phyloP scores from a whole-genome alignment of 192 early-diverging fungal genomes.

The Neocallimastix lanati region DNA sequence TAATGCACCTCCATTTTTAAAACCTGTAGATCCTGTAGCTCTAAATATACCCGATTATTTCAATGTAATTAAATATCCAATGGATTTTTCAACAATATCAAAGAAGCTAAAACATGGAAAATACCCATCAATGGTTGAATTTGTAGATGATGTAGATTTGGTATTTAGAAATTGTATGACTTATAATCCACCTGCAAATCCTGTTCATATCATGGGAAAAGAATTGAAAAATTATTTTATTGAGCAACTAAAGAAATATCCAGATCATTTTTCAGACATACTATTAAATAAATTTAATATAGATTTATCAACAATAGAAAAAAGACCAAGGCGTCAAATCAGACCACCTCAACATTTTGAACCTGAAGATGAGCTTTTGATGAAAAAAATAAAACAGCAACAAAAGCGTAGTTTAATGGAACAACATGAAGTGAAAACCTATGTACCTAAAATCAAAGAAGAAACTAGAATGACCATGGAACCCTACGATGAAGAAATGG shows the following conservation, averaged over 20 bases:
- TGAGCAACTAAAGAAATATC: neutral
- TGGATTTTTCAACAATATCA: conserved; percentile 8
- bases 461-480: neutral
- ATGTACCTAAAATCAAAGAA: neutral
- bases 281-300: neutral
- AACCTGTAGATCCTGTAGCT: neutral
- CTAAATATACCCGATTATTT: neutral
- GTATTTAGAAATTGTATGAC: neutral
- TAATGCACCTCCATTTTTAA: neutral
- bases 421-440: neutral
- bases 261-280: neutral
- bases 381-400: neutral
- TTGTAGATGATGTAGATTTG: neutral
- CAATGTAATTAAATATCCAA: neutral
- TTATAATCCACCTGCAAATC: neutral
- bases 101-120: conserved; percentile 30
- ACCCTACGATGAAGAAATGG: neutral
- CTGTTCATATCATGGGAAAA: neutral
- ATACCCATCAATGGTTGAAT: conserved; percentile 25
- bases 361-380: neutral
- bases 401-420: neutral
- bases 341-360: neutral
- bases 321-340: neutral
- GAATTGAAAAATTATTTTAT: neutral
- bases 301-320: neutral